Base-by-base conservation (phyloP, 768 basidiomycete species). In the Cystobasidium onofrii region DNA sequence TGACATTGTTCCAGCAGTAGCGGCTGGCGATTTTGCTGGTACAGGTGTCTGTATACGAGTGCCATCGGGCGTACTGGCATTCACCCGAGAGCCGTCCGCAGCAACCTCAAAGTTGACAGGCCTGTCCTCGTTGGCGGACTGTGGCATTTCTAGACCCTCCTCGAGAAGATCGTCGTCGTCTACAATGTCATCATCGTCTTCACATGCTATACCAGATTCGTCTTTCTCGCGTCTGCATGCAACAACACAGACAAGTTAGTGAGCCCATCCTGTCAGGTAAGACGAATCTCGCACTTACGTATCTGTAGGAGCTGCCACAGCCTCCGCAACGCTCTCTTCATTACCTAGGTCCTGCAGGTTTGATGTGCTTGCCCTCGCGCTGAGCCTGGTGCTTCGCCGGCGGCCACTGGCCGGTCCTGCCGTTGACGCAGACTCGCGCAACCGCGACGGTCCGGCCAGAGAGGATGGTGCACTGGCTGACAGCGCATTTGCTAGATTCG, bases 61-160 rank as follows among this genome's bases (percentile, higher is more conserved):
- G 0, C 96, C 96, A 76, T 97, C 92, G 1, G 96, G 94, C 0
- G 96, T 97, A 80, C 96, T 91, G 0, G 94, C 96, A 79, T 93
- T 92, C 10, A 98, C 86, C 80, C 89, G 91, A n/a, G 89, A 88
- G 9, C 92, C 94, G 81, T 95, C 93, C 90, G 73, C 12, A 27
- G 64, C 64, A 27, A 76, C 76, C 27, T 78, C 78, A 60, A 79
- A 73, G 60, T 76, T 75, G 39, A 78, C 77, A 1, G 65, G 72
- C 20, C 75, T 73, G n/a, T 79, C 78, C 18, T 79, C 77, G 1
- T 43, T 46, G 9, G 76, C 41, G 34, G 64, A 20, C 20, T 41
- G 34, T 46, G 72, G 34, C 33, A 64, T 52, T 4, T 74, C 70
- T 18, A 74, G 50, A 7, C 70, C 73, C 31, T 74, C 71, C 18